Evolutionary conservation across 352 stramenopile species (phyloP).

Genomic region (Chrysophaeum taylorii): DNA sequence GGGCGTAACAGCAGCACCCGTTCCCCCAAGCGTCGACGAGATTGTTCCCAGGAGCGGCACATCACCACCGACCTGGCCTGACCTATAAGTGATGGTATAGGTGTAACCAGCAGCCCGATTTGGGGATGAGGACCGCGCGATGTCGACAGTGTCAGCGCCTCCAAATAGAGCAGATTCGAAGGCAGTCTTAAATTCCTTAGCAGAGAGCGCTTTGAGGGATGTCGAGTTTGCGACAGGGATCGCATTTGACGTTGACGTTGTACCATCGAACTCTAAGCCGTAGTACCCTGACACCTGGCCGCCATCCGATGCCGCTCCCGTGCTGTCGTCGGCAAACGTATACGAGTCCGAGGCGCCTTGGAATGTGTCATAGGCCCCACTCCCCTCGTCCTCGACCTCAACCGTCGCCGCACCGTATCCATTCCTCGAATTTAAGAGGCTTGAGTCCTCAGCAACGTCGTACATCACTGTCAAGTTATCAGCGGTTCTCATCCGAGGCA

Average conservation of each 20-base stretch:
- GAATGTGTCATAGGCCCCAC: slow-evolving; percentile 37
- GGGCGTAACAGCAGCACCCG: slow-evolving; percentile 44
- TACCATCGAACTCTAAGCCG: slow-evolving; percentile 39
- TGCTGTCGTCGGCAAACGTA: slow-evolving; percentile 37
- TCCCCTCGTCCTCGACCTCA: slow-evolving; percentile 39
- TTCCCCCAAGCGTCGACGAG: slow-evolving; percentile 29
- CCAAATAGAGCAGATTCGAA: slow-evolving; percentile 39
- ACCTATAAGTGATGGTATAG: slow-evolving; percentile 55
- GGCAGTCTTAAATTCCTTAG: slow-evolving; percentile 34
- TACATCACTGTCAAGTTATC: slow-evolving; percentile 26
- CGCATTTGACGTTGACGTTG: slow-evolving; percentile 28
- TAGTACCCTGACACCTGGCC: slow-evolving; percentile 78
- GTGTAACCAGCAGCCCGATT: slow-evolving; percentile 54
- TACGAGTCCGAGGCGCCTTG: slow-evolving; percentile 34
- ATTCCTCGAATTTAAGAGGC: too few relatives aligned
- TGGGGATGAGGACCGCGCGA: slow-evolving; percentile 37
- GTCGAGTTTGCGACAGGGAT: slow-evolving; percentile 26
- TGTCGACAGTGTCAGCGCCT: slow-evolving; percentile 37
- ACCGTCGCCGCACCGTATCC: slow-evolving; percentile 1
- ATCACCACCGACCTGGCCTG: slow-evolving; percentile 67
- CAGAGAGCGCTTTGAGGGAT: slow-evolving; percentile 38
- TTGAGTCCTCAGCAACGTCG: too few relatives aligned
- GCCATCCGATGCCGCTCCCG: slow-evolving; percentile 59
- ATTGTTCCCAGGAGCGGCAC: slow-evolving; percentile 41
- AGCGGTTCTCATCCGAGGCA: slow-evolving; percentile 56